These are phyloP conservation scores for Sicyos baderoa DNA, from an alignment of 306 rosid genomes.

Conservation along the genomic window DNA sequence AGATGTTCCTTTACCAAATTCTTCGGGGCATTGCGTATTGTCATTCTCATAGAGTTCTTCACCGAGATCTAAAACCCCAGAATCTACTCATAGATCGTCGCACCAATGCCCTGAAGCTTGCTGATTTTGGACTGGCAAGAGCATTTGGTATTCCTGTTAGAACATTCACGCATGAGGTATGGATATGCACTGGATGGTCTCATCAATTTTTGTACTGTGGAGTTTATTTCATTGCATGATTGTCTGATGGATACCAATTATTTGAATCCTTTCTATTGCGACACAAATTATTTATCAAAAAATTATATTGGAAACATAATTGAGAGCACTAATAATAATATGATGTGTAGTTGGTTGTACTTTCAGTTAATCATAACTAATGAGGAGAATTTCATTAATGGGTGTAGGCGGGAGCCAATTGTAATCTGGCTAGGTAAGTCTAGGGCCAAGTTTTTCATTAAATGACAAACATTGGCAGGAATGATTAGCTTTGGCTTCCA, in stretches of 20 bases:
- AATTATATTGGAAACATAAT: background rate
- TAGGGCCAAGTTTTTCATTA: conserved; percentile 3
- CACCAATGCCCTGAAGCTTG: conserved; percentile 88
- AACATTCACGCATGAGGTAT: conserved; percentile 94
- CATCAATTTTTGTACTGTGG: background rate
- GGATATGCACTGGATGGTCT: conserved; percentile 18
- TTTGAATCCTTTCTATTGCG: background rate
- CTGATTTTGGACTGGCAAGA: conserved; percentile 98
- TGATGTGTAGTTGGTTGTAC: conserved; percentile 12
- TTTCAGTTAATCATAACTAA: conserved; percentile 12
- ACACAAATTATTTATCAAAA: background rate
- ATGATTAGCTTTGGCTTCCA: background rate
- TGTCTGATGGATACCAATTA: background rate
- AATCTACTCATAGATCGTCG: conserved; percentile 90
- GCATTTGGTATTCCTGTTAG: conserved; percentile 99
- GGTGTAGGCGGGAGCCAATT: conserved; percentile 2
- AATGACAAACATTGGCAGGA: conserved; percentile 12
- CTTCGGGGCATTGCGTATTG: conserved; percentile 99
- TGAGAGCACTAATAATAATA: conserved; percentile 10
- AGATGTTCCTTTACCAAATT: conserved; percentile 97
- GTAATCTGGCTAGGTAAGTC: conserved; percentile 8
- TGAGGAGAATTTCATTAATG: conserved; percentile 14
- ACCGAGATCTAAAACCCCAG: conserved; percentile 96
- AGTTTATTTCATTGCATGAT: conserved; percentile 10
- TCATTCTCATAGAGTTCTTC: conserved; percentile 98